Evolutionary conservation across 2,329 filamentous ascomycete genomes (phyloP).

Genomic region (Sclerotinia glacialis): DNA sequence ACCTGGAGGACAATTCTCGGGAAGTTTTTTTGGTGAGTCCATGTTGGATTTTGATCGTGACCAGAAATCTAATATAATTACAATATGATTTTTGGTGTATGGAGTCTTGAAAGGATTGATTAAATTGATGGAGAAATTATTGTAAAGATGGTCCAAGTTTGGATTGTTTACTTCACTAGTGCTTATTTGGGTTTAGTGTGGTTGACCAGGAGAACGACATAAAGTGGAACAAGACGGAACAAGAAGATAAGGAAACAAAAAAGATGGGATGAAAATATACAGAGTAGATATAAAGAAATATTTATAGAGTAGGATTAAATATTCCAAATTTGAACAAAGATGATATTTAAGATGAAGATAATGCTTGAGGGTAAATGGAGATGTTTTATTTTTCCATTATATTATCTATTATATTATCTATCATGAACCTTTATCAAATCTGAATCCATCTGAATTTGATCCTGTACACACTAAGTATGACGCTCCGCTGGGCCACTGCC

Average conservation of each 20-base stretch:
- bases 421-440: not conserved
- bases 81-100: not conserved
- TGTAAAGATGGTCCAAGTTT: constrained; percentile 18
- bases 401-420: too few species aligned
- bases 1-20: constrained; percentile 49
- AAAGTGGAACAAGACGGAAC: not conserved
- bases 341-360: not conserved
- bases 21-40: constrained; percentile 49
- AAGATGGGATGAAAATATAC: not conserved
- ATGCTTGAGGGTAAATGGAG: not conserved
- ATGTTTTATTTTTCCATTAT: not conserved
- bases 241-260: not conserved
- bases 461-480: not conserved
- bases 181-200: constrained; percentile 14
- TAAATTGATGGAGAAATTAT: constrained; percentile 16
- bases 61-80: not conserved
- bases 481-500: constrained; percentile 6
- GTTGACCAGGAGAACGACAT: constrained; percentile 1
- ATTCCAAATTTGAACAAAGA: not conserved
- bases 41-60: constrained; percentile 36
- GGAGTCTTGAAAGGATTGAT: constrained; percentile 2
- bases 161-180: constrained; percentile 19
- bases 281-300: not conserved
- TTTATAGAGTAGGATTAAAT: too few species aligned
- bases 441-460: not conserved